A percentile compares a stretch with the other conserved stretches of the same genome.
Conservation (phyloP, 1,139 yeast species). For the Meyerozyma smithsonii region DNA sequence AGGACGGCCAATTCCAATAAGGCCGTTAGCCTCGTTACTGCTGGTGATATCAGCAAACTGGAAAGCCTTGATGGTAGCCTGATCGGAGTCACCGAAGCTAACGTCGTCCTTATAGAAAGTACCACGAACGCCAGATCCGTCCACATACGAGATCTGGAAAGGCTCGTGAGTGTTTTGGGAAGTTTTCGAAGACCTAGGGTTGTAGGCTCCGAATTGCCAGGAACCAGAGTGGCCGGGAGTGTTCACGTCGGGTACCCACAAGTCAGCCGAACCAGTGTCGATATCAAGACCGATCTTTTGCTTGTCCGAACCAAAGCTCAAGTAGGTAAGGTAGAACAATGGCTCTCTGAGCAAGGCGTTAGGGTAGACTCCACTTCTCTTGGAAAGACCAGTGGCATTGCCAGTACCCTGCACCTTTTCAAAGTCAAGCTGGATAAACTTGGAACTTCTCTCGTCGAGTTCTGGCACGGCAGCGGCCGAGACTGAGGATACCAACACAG, state of each 20-base stretch:
- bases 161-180: slow-evolving; percentile 1
- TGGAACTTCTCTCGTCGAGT: not conserved
- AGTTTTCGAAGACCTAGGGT: slow-evolving; percentile 9
- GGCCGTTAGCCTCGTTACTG: slow-evolving; percentile 10
- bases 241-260: slow-evolving; percentile 8
- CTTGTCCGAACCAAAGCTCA: slow-evolving; percentile 9
- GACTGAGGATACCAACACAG: not conserved
- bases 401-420: not conserved
- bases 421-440: not conserved
- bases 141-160: slow-evolving; percentile 10
- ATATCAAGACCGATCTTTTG: slow-evolving; percentile 8
- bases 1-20: slow-evolving; percentile 16
- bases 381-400: not conserved
- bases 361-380: slow-evolving; percentile 1
- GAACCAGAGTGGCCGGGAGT: not conserved
- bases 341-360: not conserved
- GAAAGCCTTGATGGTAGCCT: slow-evolving; percentile 5
- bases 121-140: slow-evolving; percentile 9
- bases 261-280: slow-evolving; percentile 15
- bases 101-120: slow-evolving; percentile 7
- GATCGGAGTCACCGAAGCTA: slow-evolving; percentile 5
- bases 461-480: not conserved
- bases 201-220: slow-evolving; percentile 5
- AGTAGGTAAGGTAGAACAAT: slow-evolving; percentile 6
- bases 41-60: slow-evolving; percentile 15